These are phyloP conservation scores for Podospora sp. DNA, from an alignment of 495 filamentous ascomycete species.

Conservation along the genomic window DNA sequence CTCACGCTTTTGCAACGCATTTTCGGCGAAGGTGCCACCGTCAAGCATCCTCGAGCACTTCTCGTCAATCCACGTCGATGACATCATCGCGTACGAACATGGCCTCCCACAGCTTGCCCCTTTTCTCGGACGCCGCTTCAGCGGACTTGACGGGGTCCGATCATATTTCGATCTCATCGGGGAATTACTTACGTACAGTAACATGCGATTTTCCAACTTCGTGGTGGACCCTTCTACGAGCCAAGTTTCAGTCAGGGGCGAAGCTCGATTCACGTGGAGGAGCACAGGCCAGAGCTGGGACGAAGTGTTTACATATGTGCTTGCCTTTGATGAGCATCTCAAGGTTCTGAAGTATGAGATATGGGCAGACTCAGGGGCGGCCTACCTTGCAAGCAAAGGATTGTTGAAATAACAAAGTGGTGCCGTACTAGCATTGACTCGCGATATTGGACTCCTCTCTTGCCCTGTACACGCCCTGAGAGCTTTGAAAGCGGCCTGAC, in stretches of 20 bases:
- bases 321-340: slow-evolving; percentile 47
- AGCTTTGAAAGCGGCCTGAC: no score
- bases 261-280: slow-evolving; percentile 53
- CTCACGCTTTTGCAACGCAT: slow-evolving; percentile 49
- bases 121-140: slow-evolving; percentile 61
- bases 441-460: no score
- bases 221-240: slow-evolving; percentile 49
- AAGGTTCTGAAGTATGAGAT: slow-evolving; percentile 58
- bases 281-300: slow-evolving; percentile 58
- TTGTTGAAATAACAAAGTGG: neutral
- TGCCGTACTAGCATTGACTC: no score
- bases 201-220: slow-evolving; percentile 58
- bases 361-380: slow-evolving; percentile 68
- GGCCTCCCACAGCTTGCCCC: slow-evolving; percentile 55
- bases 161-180: slow-evolving; percentile 54
- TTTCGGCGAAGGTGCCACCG: slow-evolving; percentile 41
- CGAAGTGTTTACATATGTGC: slow-evolving; percentile 60
- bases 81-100: slow-evolving; percentile 54
- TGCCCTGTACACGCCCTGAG: no score
- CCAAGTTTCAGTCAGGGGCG: slow-evolving; percentile 54
- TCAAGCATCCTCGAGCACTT: slow-evolving; percentile 52
- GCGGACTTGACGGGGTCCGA: slow-evolving; percentile 48
- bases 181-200: slow-evolving; percentile 43
- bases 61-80: slow-evolving; percentile 37
- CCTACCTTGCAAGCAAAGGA: slow-evolving; percentile 59